Conservation (phyloP, 345 rosid species). For the Eucalyptus virginea region DNA sequence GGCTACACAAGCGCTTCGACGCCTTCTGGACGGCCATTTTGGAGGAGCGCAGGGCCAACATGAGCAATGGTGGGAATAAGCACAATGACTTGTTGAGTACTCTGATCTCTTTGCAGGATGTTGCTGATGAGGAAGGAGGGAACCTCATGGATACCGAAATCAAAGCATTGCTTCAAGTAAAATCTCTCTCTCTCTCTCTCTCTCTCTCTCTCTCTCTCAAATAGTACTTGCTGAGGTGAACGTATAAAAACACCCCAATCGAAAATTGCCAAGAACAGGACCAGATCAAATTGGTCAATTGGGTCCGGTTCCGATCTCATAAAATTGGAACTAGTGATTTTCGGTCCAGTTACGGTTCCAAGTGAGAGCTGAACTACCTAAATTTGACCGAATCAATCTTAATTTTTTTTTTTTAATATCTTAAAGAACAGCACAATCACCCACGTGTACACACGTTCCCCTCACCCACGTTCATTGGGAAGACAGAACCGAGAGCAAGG, state of each 20-base stretch:
- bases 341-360: too few species aligned
- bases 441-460: too few species aligned
- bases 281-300: too few species aligned
- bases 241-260: too few species aligned
- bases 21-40: constrained; percentile 39
- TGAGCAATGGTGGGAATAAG: not conserved
- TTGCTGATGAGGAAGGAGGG: constrained; percentile 34
- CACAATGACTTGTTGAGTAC: constrained; percentile 46
- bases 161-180: constrained; percentile 72
- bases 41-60: constrained; percentile 41
- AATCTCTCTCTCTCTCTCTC: not conserved
- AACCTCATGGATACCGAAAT: constrained; percentile 71
- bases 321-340: too few species aligned
- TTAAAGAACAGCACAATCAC: too few species aligned
- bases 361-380: rapidly evolving
- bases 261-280: too few species aligned
- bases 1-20: constrained; percentile 62
- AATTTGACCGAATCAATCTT: too few species aligned
- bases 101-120: constrained; percentile 41
- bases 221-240: not conserved
- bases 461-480: too few species aligned
- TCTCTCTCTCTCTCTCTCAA: not conserved
- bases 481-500: too few species aligned
- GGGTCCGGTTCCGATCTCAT: too few species aligned
- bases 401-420: too few species aligned